Evolutionary conservation across 176 grass and related monocot genomes (phyloP), one percentile per base, ranked within the genome.

Genomic region (Tillandsia leiboldiana): DNA sequence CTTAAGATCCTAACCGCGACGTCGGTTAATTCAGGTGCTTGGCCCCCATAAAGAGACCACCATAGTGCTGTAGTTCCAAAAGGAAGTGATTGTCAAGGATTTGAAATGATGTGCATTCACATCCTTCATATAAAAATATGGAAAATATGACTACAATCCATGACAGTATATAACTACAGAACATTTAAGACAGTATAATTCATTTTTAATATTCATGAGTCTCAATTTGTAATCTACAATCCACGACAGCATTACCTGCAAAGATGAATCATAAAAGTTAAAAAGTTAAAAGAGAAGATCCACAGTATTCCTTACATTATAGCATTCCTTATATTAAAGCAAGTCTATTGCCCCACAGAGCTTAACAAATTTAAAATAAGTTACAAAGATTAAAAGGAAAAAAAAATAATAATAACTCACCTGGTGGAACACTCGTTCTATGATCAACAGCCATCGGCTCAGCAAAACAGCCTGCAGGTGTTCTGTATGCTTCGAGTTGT

Each of bases 401-500:
- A 73, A 70, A 50, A 18, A 23, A 71, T 17, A 79, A 17, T 75
- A 20, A 20, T 65, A 63, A 10, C 48, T 74, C 87, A 92, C 93
- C 93, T 83, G 85, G 83, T 63, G 86, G 49, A 72, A 79, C 53
- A 67, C 17, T 65, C 24, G 33, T 72, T 59, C 76, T 66, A 77
- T 82, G 47, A 66, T 84, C 59, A 76, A 66, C 78, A 53, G 63
- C 15, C 68, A 79, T 72, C 18, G 74, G 66, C 54, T 62, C 71
- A 71, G 77, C 74, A 76, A 97, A 92, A 17, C 28, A 17, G 51
- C 78, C 81, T 0, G 74, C 82, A 51, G 63, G 82, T 58, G 67
- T 70, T 62, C 69, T 71, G 66, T 96, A 96, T 0, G 75, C 53
- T 65, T 97, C 86, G 17, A 97, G 48, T 53, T 97, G 89, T 18